Evolutionary conservation across 371 early-diverging fungal genomes (phyloP), one percentile per base, ranked within the genome.

Genomic region (Mucor racemosus): DNA sequence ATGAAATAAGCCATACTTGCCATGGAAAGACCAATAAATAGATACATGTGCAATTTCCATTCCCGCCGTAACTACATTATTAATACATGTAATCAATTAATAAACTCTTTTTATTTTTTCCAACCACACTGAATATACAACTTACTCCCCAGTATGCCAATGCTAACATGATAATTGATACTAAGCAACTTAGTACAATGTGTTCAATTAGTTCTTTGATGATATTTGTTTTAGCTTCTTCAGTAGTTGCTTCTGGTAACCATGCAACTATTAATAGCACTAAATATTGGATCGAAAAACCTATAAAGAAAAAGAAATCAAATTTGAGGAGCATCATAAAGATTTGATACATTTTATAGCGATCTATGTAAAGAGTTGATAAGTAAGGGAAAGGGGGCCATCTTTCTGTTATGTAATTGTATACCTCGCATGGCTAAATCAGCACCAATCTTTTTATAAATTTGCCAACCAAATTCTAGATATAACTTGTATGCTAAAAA

Each of bases 361-460:
- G 91, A 71, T 87, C 88, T 87, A n/a, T 46, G 4, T 14, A 41
- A 39, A 8, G 7, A 33, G 34, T 57, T n/a, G 4, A 9, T 36
- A n/a, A n/a, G n/a, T n/a, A n/a, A n/a, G n/a, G n/a, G n/a, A n/a
- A n/a, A n/a, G 14, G 26, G 34, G n/a, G 36, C 4, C 36, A 36
- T 36, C 36, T 36, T 4, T 9, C 9, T 36, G 36, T 9, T 6
- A 36, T 36, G 14, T 39, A 26, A 58, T n/a, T n/a, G 15, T 38
- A 67, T 86, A 94, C 94, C 84, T 78, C 92, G 81, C 86, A 95
- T 94, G 36, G 84, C 78, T 59, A 94, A 84, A 74, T 96, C 95
- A 6, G 97, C 95, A 3, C 97, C 97, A 73, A 97, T 94, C 77
- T 92, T 89, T 76, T 95, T 95, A 80, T 95, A 97, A 39, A 97